Conservation (phyloP, 306 rosid genomes). For the Neltuma alba region DNA sequence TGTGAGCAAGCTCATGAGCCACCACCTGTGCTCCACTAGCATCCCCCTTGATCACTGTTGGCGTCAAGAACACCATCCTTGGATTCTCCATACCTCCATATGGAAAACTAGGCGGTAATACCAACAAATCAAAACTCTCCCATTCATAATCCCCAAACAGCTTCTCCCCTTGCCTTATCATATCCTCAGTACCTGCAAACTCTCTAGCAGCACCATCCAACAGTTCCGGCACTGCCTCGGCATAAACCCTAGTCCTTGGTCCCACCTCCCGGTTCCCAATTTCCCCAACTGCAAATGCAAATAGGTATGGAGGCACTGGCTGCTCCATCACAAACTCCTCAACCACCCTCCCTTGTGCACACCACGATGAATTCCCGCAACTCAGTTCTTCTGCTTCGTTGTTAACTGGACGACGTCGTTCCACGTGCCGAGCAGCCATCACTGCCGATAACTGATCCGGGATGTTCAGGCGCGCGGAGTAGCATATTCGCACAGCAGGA, state of each 20-base stretch:
- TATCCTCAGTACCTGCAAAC: constrained; percentile 80
- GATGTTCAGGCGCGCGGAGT: constrained; percentile 59
- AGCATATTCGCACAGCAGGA: constrained; percentile 75
- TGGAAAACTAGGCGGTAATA: constrained; percentile 93
- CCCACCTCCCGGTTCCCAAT: constrained; percentile 81
- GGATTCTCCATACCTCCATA: constrained; percentile 98
- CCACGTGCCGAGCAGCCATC: constrained; percentile 70
- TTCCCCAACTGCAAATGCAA: constrained; percentile 86
- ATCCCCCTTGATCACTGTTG: constrained; percentile 90
- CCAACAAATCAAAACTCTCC: constrained; percentile 90
- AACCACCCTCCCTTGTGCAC: constrained; percentile 62
- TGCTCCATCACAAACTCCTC: constrained; percentile 95
- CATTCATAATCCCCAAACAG: constrained; percentile 77
- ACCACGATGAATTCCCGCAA: constrained; percentile 57
- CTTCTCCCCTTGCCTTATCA: constrained; percentile 82
- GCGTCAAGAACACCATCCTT: constrained; percentile 89
- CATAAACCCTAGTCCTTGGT: constrained; percentile 83
- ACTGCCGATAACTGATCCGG: constrained; percentile 71
- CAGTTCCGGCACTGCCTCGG: constrained; percentile 59
- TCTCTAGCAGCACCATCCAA: constrained; percentile 76
- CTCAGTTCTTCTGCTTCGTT: constrained; percentile 49
- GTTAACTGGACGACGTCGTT: constrained; percentile 45
- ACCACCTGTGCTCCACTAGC: constrained; percentile 87
- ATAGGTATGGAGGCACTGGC: constrained; percentile 86
- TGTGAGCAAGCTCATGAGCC: constrained; percentile 95